Percentiles rank a stretch among this genome's conserved stretches.
Conservation (phyloP, 2,329 filamentous ascomycete genomes). For the Gaeumannomyces sp. region DNA sequence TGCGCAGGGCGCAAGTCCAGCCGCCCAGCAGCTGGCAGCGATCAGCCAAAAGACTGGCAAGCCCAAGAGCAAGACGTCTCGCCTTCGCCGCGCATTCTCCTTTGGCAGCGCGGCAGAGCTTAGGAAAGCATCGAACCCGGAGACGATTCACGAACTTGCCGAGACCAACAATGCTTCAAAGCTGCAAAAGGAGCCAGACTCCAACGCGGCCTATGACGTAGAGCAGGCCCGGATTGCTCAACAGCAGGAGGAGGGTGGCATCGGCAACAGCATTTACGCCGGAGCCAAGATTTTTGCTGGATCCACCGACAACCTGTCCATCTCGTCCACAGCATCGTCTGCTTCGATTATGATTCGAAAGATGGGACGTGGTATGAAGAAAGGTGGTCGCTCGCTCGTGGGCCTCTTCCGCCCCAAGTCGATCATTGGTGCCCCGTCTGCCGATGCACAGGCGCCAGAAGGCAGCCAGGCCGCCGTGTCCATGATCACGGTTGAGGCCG, state of each 20-base stretch:
- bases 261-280: slow-evolving; percentile 90
- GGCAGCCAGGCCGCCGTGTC: slow-evolving; percentile 80
- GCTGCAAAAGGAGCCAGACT: slow-evolving; percentile 58
- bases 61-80: slow-evolving; percentile 77
- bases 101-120: slow-evolving; percentile 95
- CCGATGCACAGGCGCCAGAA: slow-evolving; percentile 57
- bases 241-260: slow-evolving; percentile 84
- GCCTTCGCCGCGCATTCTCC: slow-evolving; percentile 85
- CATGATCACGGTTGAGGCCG: slow-evolving; percentile 92
- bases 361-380: slow-evolving; percentile 99
- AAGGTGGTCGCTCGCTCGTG: slow-evolving; percentile 81
- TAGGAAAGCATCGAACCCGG: slow-evolving; percentile 58
- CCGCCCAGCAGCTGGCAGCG: slow-evolving; percentile 79
- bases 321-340: slow-evolving; percentile 83
- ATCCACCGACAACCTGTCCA: slow-evolving; percentile 91
- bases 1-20: slow-evolving; percentile 53
- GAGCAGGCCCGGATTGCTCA: slow-evolving; percentile 89
- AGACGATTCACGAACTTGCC: not conserved
- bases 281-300: slow-evolving; percentile 79
- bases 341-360: slow-evolving; percentile 94
- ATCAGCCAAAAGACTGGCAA: slow-evolving; percentile 74
- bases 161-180: slow-evolving; percentile 32
- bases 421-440: slow-evolving; percentile 67
- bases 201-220: slow-evolving; percentile 66
- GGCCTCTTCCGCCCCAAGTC: slow-evolving; percentile 95